Conservation (phyloP, 208 protist genomes). For the Lotmaria passim region DNA sequence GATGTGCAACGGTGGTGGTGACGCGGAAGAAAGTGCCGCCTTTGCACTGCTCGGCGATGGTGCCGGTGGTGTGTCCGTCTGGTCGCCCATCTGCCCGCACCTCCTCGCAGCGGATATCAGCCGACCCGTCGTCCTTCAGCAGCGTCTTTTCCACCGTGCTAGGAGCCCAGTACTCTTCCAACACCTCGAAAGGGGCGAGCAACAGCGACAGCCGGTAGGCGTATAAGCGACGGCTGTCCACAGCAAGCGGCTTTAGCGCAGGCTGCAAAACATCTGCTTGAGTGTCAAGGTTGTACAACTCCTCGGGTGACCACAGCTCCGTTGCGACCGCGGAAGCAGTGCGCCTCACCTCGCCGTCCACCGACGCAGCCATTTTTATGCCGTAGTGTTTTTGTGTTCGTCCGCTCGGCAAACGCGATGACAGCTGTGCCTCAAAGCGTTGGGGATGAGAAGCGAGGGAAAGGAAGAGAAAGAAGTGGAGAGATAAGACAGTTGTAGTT, state of each 20-base stretch:
- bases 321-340: slow-evolving; percentile 16
- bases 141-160: background rate
- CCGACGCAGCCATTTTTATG: slow-evolving; percentile 1
- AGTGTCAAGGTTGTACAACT: slow-evolving; percentile 27
- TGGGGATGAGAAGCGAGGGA: background rate
- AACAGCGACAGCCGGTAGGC: slow-evolving; percentile 27
- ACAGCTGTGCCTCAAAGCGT: background rate
- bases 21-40: slow-evolving; percentile 21
- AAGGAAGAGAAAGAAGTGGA: background rate
- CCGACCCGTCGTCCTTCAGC: slow-evolving; percentile 13
- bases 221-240: slow-evolving; percentile 14
- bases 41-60: slow-evolving; percentile 37
- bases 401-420: background rate
- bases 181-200: slow-evolving; percentile 30
- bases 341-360: slow-evolving; percentile 15
- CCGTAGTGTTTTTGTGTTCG: background rate
- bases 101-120: slow-evolving; percentile 20
- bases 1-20: slow-evolving; percentile 15
- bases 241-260: slow-evolving; percentile 4
- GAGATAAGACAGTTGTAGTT: too few species aligned
- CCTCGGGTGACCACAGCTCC: slow-evolving; percentile 35
- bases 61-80: slow-evolving; percentile 18
- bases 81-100: slow-evolving; percentile 3
- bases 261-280: slow-evolving; percentile 31
- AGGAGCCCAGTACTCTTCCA: slow-evolving; percentile 30